Evolutionary conservation across 106 monocot genomes (phyloP), one percentile per base, ranked within the genome.

Genomic region (Dioscorea dumetorum): DNA sequence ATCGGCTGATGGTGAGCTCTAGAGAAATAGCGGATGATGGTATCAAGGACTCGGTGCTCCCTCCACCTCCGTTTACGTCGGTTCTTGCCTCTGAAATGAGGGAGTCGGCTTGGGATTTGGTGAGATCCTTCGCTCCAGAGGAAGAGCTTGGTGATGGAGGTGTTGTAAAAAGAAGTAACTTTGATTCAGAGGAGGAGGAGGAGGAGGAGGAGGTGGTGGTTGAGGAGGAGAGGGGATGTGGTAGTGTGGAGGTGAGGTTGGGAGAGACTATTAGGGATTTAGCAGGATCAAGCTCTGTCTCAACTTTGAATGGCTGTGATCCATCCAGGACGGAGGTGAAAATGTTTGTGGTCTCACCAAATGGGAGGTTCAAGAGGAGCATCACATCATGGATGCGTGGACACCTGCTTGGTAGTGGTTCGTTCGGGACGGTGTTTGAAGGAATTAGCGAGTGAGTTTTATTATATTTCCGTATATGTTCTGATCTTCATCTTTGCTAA

Each of bases 361-460:
- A 80, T 61, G 86, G 70, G 9, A 86, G 62, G 21, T 63, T 90
- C 34, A 79, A 79, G 69, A 79, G 73, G 73, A 76, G 61, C 28
- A 93, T 99, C 34, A 74, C 49, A 54, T 78, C 74, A 0, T 99
- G 99, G 99, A 66, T 68, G 62, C 73, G 69, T 23, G 99, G 93
- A 53, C 24, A 57, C 17, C 74, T 72, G 28, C 81, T 93, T 22
- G 99, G 99, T 8, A 87, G 90, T 33, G 99, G 99, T 12, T 93
- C 99, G 0, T 99, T 93, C 56, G 99, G 99, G 24, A 85, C 81
- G 14, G 99, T 99, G 48, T 90, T 87, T 62, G 87, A 99, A 62
- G 87, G 82, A 16, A 83, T 99, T 33, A 99, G 83, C 77, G 78
- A 85, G 99, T 99, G 83, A 77, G 99, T 87, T 19, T 41, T 41